Percentiles rank a stretch among this genome's conserved stretches.
phyloP scores from a whole-genome alignment of 345 rosid genomes.

The Zanthoxylum bungeanum region DNA sequence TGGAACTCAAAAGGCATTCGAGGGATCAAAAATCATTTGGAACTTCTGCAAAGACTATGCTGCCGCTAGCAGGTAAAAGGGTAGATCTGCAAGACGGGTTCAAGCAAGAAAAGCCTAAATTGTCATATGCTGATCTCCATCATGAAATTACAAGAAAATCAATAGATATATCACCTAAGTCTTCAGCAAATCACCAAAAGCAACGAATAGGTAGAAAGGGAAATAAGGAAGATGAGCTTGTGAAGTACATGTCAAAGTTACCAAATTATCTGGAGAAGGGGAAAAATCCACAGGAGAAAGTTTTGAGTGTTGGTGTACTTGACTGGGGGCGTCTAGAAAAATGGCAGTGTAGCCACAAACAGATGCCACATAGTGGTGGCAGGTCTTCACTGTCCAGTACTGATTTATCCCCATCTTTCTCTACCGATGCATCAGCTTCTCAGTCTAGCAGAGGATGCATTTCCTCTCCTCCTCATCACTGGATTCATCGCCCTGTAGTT shows the following conservation, averaged over 20 bases:
- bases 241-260: slow-evolving; percentile 83
- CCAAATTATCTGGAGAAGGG: slow-evolving; percentile 79
- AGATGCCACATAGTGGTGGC: slow-evolving; percentile 30
- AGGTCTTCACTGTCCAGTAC: slow-evolving; percentile 46
- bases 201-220: slow-evolving; percentile 22
- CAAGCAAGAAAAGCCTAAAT: slow-evolving; percentile 36
- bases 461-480: slow-evolving; percentile 36
- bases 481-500: slow-evolving; percentile 36
- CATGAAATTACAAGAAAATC: slow-evolving; percentile 40
- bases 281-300: slow-evolving; percentile 48
- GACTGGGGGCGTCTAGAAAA: slow-evolving; percentile 86
- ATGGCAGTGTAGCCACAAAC: slow-evolving; percentile 67
- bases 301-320: slow-evolving; percentile 85
- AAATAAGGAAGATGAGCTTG: slow-evolving; percentile 63
- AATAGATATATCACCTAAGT: slow-evolving; percentile 34
- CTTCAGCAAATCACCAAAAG: slow-evolving; percentile 28
- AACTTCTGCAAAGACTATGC: slow-evolving; percentile 25
- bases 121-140: slow-evolving; percentile 46
- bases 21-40: slow-evolving; percentile 29
- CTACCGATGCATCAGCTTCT: slow-evolving; percentile 47
- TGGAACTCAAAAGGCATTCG: slow-evolving; percentile 31
- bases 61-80: slow-evolving; percentile 24
- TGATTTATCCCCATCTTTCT: slow-evolving; percentile 36
- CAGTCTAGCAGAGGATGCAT: slow-evolving; percentile 45
- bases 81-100: slow-evolving; percentile 36